A percentile compares a stretch with the other conserved stretches of the same genome.
Evolutionary conservation across 2,329 filamentous ascomycete species (phyloP).

Genomic region (Pyrenophora tritici-repentis): DNA sequence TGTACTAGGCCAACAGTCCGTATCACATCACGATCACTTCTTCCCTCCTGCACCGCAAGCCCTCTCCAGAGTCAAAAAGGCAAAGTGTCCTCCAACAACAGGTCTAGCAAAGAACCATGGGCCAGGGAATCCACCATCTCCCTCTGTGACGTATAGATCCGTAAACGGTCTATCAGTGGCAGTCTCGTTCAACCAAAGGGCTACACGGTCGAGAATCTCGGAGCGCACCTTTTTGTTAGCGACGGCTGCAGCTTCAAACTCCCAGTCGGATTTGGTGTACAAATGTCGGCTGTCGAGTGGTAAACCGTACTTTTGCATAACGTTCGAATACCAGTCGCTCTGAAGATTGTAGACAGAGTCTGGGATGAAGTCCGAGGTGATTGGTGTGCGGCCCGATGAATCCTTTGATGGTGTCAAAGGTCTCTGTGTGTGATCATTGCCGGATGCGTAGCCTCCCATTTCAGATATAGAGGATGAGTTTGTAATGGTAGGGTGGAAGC

Average conservation of each 20-base stretch:
- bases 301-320: conserved; percentile 80
- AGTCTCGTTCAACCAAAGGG: conserved; percentile 84
- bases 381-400: conserved; percentile 30
- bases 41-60: conserved; percentile 67
- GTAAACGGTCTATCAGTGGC: conserved; percentile 75
- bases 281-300: conserved; percentile 81
- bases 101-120: conserved; percentile 79
- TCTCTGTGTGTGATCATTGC: conserved; percentile 19
- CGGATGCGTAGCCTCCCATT: conserved; percentile 9
- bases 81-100: conserved; percentile 85
- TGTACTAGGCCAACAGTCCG: not conserved
- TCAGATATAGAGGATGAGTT: conserved; percentile 27
- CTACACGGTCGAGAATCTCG: conserved; percentile 75
- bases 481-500: conserved; percentile 69
- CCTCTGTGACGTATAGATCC: conserved; percentile 82
- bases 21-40: not conserved
- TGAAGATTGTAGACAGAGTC: conserved; percentile 77
- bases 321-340: conserved; percentile 78
- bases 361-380: conserved; percentile 66
- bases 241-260: conserved; percentile 85
- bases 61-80: conserved; percentile 78
- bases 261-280: conserved; percentile 90
- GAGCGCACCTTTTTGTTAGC: conserved; percentile 69
- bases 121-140: conserved; percentile 73
- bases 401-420: conserved; percentile 23